phyloP scores from a whole-genome alignment of 1,284 basidiomycete species.

The Cryptococcus deneoformans region DNA sequence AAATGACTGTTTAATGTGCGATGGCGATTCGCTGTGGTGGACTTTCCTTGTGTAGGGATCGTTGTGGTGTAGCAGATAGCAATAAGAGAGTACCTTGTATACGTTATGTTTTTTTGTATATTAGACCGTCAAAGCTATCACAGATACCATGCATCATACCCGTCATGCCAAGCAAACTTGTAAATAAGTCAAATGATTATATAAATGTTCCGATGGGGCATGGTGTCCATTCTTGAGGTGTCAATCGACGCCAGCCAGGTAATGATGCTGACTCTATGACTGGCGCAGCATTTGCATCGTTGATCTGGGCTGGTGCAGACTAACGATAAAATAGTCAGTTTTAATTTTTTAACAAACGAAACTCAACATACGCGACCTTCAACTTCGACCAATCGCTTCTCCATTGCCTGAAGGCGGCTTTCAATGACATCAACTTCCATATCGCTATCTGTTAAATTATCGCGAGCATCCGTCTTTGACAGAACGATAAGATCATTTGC shows the following conservation, averaged over 20 bases:
- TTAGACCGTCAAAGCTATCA: too few relatives aligned
- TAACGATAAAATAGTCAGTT: background rate
- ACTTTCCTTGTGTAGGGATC: too few relatives aligned
- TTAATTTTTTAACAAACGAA: background rate
- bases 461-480: conserved; percentile 1
- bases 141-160: too few relatives aligned
- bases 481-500: background rate
- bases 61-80: too few relatives aligned
- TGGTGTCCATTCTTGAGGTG: conserved; percentile 10
- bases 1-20: background rate
- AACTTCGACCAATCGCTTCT: conserved; percentile 18
- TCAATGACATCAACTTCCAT: conserved; percentile 4
- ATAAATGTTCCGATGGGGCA: conserved; percentile 11
- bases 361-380: conserved; percentile 12
- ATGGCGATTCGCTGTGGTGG: too few relatives aligned
- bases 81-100: too few relatives aligned
- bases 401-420: conserved; percentile 10
- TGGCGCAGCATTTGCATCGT: background rate
- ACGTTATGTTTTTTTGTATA: too few relatives aligned
- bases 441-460: conserved; percentile 9
- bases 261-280: background rate
- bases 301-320: background rate
- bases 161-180: too few relatives aligned
- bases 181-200: background rate
- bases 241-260: conserved; percentile 11